A percentile compares a stretch with the other conserved stretches of the same genome.
Conservation (phyloP, 225 moss, liverwort and hornwort genomes). For the Antitrichia curtipendula region DNA sequence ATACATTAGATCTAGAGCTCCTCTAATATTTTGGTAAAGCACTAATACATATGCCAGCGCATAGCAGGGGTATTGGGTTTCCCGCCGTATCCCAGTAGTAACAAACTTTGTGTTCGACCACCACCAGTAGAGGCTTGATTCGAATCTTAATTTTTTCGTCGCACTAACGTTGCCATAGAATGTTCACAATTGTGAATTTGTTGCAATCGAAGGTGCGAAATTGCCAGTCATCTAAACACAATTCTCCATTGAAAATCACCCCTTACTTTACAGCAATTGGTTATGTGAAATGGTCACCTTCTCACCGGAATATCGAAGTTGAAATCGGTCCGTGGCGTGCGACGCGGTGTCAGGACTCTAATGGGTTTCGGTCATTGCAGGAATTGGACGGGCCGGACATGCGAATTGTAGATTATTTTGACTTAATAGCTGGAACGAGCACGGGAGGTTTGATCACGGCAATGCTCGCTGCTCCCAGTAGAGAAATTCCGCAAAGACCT, state of each 20-base stretch:
- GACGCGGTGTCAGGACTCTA: not conserved
- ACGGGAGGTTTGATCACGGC: not conserved
- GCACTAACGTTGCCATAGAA: not conserved
- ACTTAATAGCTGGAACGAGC: slow-evolving; percentile 34
- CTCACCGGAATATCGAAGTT: not conserved
- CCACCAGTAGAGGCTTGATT: not conserved
- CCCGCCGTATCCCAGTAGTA: not conserved
- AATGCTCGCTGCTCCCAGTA: slow-evolving; percentile 30
- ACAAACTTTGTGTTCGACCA: not conserved
- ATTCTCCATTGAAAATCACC: not conserved
- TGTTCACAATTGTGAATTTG: not conserved
- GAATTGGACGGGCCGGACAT: slow-evolving; percentile 33
- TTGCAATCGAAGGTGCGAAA: not conserved
- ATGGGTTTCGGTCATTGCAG: slow-evolving; percentile 4
- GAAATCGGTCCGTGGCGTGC: not conserved
- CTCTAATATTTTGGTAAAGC: not conserved
- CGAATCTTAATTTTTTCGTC: not conserved
- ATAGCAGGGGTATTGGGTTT: not conserved
- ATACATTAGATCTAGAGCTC: not conserved
- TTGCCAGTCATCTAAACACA: not conserved
- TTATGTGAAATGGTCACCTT: not conserved
- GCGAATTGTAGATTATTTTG: slow-evolving; percentile 46
- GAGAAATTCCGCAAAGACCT: slow-evolving; percentile 17
- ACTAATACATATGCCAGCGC: not conserved
- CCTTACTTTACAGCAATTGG: not conserved